Percentiles rank a stretch among this genome's conserved stretches.
Evolutionary conservation across 768 basidiomycete genomes (phyloP).

Genomic region (Brasilioporus rufonigricans): DNA sequence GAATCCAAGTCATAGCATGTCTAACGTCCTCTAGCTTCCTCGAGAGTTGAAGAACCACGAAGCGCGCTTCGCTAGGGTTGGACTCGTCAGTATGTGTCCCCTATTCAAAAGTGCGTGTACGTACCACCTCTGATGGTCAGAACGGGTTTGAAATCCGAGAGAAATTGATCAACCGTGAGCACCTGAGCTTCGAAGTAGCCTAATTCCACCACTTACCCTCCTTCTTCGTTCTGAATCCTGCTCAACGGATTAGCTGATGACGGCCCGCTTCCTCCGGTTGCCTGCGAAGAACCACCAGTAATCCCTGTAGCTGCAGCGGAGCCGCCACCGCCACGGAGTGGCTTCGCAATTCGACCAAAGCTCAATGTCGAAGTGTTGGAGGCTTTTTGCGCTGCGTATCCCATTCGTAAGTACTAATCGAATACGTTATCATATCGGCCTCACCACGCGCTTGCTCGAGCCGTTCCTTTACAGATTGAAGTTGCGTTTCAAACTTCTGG

Average conservation of each 20-base stretch:
- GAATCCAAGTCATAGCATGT: constrained; percentile 4
- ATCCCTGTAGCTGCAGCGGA: constrained; percentile 38
- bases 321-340: constrained; percentile 91
- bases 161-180: constrained; percentile 14
- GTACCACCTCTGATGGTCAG: constrained; percentile 33
- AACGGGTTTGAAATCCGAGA: constrained; percentile 12
- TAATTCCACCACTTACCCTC: constrained; percentile 46
- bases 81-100: constrained; percentile 27
- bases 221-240: constrained; percentile 80
- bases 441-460: constrained; percentile 90
- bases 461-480: constrained; percentile 89
- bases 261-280: constrained; percentile 41
- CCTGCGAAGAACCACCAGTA: constrained; percentile 39
- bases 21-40: constrained; percentile 38
- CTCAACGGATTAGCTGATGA: constrained; percentile 61
- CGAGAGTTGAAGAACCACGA: constrained; percentile 93
- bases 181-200: constrained; percentile 10
- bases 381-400: constrained; percentile 64
- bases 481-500: constrained; percentile 91
- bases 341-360: constrained; percentile 96
- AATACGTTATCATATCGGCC: constrained; percentile 25
- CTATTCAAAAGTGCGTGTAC: constrained; percentile 19
- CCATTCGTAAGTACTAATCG: constrained; percentile 29
- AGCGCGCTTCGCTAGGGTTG: constrained; percentile 72
- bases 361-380: constrained; percentile 67